phyloP scores from a whole-genome alignment of 2,329 filamentous ascomycete species.

The Elsinoe fawcettii region DNA sequence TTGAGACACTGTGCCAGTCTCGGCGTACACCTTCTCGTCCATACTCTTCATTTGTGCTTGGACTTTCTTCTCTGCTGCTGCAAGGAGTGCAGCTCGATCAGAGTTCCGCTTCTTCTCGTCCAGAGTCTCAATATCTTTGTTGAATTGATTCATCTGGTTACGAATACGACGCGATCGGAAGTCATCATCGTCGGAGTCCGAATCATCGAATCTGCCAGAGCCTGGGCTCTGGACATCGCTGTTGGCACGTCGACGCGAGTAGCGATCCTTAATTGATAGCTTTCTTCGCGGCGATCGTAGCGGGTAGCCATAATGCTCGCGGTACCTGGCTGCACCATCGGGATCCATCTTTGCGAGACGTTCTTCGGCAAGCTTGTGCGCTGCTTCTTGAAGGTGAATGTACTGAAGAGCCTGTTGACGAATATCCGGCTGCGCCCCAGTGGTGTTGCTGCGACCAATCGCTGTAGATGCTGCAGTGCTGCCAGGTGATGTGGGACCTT shows the following conservation, averaged over 20 bases:
- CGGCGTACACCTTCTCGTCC: slow-evolving; percentile 69
- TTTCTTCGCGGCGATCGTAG: slow-evolving; percentile 43
- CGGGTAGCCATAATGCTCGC: slow-evolving; percentile 66
- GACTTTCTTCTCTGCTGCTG: slow-evolving; percentile 80
- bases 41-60: slow-evolving; percentile 67
- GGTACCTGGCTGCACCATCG: slow-evolving; percentile 55
- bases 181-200: slow-evolving; percentile 51
- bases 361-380: slow-evolving; percentile 77
- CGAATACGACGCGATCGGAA: slow-evolving; percentile 65
- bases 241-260: slow-evolving; percentile 16
- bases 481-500: slow-evolving; percentile 22
- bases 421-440: slow-evolving; percentile 38
- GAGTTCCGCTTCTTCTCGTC: slow-evolving; percentile 65
- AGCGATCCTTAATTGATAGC: slow-evolving; percentile 31
- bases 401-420: slow-evolving; percentile 46
- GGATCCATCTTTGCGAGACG: slow-evolving; percentile 72
- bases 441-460: slow-evolving; percentile 26
- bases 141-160: slow-evolving; percentile 71
- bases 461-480: slow-evolving; percentile 23
- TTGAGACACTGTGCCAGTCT: slow-evolving; percentile 66
- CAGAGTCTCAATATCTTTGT: slow-evolving; percentile 57
- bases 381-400: slow-evolving; percentile 71
- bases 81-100: slow-evolving; percentile 68
- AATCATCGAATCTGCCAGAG: slow-evolving; percentile 28
- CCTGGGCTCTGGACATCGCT: slow-evolving; percentile 14